Evolutionary conservation across 306 rosid genomes (phyloP), one percentile per base, ranked within the genome.

Genomic region (Prunus fruticosa): DNA sequence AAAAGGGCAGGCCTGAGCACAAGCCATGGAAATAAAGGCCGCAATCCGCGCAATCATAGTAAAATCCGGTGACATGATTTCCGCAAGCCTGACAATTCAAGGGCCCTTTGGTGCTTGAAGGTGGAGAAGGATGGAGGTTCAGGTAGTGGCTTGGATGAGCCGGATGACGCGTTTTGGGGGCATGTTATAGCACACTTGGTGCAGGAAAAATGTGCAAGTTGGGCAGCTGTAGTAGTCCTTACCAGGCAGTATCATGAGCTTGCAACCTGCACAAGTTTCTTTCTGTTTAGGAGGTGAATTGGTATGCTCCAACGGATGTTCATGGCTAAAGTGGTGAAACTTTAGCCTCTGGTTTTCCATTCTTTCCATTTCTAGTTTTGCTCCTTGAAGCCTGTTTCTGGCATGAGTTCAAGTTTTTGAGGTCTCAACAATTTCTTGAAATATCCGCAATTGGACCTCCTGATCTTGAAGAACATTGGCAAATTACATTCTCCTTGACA

Each of bases 301-400:
- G 51, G 79, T 83, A 22, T 52, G 58, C 77, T 79, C 80, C 64
- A 88, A 28, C 32, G 86, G 80, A 78, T 88, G 92, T 70, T 86
- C 88, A 65, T 90, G 96, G 82, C 89, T 86, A 56, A 90, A 88
- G 82, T 90, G 96, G 66, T 73, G 56, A 73, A 83, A 71, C 34
- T n/a, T 72, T 63, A 74, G 81, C 68, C 78, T 65, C 64, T 60
- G 57, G 9, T 43, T 77, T 18, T 77, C 57, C 13, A 49, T 8
- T 71, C 73, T 76, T 73, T 18, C 84, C 87, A 85, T 81, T 54
- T 69, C 25, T 61, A n/a, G 47, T 54, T 45, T 64, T 57, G 43
- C 9, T 41, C 10, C 25, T 72, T 9, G 65, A 13, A 25, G 18
- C 13, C 22, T 6, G 32, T 49, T 47, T 74, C 70, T 27, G 9